Evolutionary conservation across 116 monocot genomes (phyloP).

Genomic region (Phalaenopsis hybrid): DNA sequence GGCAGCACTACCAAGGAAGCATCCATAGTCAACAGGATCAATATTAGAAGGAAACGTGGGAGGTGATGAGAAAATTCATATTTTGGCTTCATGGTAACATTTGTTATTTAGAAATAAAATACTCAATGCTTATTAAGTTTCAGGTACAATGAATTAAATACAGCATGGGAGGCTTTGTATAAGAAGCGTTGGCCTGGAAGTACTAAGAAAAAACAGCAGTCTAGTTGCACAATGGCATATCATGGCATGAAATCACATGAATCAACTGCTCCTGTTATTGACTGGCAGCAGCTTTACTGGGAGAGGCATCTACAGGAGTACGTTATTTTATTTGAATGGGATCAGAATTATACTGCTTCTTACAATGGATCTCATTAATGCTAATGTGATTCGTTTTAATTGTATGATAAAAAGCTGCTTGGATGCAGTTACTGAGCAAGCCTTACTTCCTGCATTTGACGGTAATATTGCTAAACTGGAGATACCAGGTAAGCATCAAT

Average conservation of each 20-base stretch:
- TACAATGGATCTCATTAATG: not conserved
- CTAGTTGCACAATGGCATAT: not conserved
- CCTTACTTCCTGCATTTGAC: constrained; percentile 66
- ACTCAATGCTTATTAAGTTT: constrained; percentile 1
- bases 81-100: not conserved
- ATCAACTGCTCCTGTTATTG: constrained; percentile 9
- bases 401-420: constrained; percentile 50
- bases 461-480: constrained; percentile 50
- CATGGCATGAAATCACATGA: constrained; percentile 12
- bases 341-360: constrained; percentile 4
- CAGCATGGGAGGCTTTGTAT: constrained; percentile 46
- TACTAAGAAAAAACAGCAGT: constrained; percentile 15
- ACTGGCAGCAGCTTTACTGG: constrained; percentile 82
- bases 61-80: constrained; percentile 33
- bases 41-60: constrained; percentile 40
- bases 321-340: constrained; percentile 11
- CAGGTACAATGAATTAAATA: constrained; percentile 43
- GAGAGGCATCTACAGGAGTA: constrained; percentile 71
- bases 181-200: constrained; percentile 53
- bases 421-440: constrained; percentile 83
- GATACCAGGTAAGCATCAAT: constrained; percentile 47
- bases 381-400: not conserved
- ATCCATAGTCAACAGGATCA: constrained; percentile 5
- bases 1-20: constrained; percentile 17
- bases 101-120: not conserved